Percentiles rank a stretch among this genome's conserved stretches.
phyloP scores from a whole-genome alignment of 1,284 basidiomycete genomes.

The Ganoderma multipileum region DNA sequence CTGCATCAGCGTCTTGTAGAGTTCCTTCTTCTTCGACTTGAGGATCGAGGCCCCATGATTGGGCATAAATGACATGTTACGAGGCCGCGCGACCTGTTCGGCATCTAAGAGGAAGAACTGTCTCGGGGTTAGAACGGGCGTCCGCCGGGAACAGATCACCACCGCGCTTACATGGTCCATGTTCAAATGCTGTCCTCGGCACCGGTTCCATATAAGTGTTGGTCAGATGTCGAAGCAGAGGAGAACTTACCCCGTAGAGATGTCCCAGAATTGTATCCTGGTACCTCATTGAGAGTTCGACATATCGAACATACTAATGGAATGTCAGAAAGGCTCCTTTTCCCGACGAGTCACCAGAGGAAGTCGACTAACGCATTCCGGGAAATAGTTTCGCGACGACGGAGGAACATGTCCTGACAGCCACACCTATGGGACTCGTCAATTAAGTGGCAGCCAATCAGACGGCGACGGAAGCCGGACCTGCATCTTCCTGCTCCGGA shows the following conservation, averaged over 20 bases:
- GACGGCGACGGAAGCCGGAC: constrained; percentile 42
- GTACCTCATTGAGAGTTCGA: constrained; percentile 82
- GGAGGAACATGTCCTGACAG: constrained; percentile 78
- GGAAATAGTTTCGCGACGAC: constrained; percentile 82
- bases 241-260: constrained; percentile 76
- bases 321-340: constrained; percentile 22
- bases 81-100: constrained; percentile 47
- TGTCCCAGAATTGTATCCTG: constrained; percentile 94
- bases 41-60: constrained; percentile 31
- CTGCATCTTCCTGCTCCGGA: constrained; percentile 81
- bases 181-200: constrained; percentile 69
- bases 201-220: constrained; percentile 17
- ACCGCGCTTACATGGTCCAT: constrained; percentile 67
- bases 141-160: constrained; percentile 10
- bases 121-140: constrained; percentile 7
- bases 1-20: constrained; percentile 59
- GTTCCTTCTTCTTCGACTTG: constrained; percentile 44
- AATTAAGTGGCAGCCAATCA: constrained; percentile 28
- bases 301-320: constrained; percentile 78
- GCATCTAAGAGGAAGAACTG: constrained; percentile 73
- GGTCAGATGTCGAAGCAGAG: constrained; percentile 14
- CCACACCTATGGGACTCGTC: constrained; percentile 41
- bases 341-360: constrained; percentile 20
- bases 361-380: constrained; percentile 73
- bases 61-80: constrained; percentile 19